These are phyloP conservation scores for Saccharomyces pastorianus DNA, from an alignment of 1,139 yeast genomes.

Conservation along the genomic window DNA sequence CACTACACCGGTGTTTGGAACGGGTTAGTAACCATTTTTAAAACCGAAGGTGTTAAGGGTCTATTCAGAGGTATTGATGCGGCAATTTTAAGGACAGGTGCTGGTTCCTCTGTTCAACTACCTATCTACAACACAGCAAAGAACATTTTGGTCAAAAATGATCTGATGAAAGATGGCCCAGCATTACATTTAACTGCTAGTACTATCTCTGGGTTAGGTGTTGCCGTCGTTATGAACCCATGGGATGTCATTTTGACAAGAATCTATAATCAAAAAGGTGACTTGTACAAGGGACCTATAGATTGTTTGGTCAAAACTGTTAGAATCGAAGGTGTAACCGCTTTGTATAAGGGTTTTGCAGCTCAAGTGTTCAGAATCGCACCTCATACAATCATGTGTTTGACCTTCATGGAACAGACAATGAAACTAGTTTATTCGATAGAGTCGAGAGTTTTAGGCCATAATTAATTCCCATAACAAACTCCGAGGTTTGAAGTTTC, in stretches of 20 bases:
- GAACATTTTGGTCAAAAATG: conserved; percentile 39
- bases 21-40: conserved; percentile 57
- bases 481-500: neutral
- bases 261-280: conserved; percentile 89
- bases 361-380: conserved; percentile 90
- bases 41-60: conserved; percentile 68
- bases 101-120: conserved; percentile 90
- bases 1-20: conserved; percentile 63
- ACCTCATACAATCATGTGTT: conserved; percentile 85
- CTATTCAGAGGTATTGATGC: conserved; percentile 90
- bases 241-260: conserved; percentile 93
- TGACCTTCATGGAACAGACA: conserved; percentile 93
- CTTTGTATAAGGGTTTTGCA: conserved; percentile 88
- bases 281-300: conserved; percentile 73
- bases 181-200: conserved; percentile 67
- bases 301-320: conserved; percentile 85
- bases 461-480: conserved; percentile 4
- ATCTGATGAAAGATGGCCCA: conserved; percentile 55
- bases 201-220: conserved; percentile 81
- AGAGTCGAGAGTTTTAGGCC: conserved; percentile 33
- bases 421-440: conserved; percentile 50
- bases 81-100: conserved; percentile 87
- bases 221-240: conserved; percentile 92
- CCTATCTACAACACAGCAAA: conserved; percentile 87
- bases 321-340: conserved; percentile 71